phyloP scores from a whole-genome alignment of 441 rosid genomes.

The Mallotus japonicus region DNA sequence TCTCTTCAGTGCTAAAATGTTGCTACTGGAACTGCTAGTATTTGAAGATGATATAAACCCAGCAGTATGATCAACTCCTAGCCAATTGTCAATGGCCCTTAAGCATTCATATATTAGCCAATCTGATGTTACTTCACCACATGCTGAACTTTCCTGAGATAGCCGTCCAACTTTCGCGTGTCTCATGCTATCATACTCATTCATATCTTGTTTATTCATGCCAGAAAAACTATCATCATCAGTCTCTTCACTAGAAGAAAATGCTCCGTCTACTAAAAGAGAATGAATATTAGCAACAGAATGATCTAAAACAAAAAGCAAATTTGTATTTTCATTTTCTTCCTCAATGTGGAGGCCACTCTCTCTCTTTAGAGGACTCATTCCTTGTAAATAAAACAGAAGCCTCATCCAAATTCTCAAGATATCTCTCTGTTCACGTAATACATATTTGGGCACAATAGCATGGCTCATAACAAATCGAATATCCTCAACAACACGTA shows the following conservation, averaged over 20 bases:
- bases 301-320: constrained; percentile 65
- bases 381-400: constrained; percentile 85
- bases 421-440: constrained; percentile 58
- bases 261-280: constrained; percentile 79
- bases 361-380: constrained; percentile 89
- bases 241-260: constrained; percentile 48
- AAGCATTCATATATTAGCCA: constrained; percentile 75
- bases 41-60: constrained; percentile 40
- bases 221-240: constrained; percentile 31
- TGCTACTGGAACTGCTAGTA: constrained; percentile 41
- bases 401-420: constrained; percentile 80
- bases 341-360: constrained; percentile 71
- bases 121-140: constrained; percentile 46
- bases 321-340: constrained; percentile 61
- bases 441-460: constrained; percentile 65
- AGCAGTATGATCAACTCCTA: constrained; percentile 52
- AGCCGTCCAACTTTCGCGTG: constrained; percentile 88
- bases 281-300: constrained; percentile 67
- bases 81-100: constrained; percentile 67
- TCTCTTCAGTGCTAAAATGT: constrained; percentile 55
- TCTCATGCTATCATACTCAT: constrained; percentile 58
- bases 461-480: constrained; percentile 84
- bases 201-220: constrained; percentile 35
- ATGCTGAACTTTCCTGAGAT: constrained; percentile 72
- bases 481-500: constrained; percentile 81